These are phyloP conservation scores for Paraurostyla sp. DNA, from an alignment of 73 alveolate species.

Conservation along the genomic window DNA sequence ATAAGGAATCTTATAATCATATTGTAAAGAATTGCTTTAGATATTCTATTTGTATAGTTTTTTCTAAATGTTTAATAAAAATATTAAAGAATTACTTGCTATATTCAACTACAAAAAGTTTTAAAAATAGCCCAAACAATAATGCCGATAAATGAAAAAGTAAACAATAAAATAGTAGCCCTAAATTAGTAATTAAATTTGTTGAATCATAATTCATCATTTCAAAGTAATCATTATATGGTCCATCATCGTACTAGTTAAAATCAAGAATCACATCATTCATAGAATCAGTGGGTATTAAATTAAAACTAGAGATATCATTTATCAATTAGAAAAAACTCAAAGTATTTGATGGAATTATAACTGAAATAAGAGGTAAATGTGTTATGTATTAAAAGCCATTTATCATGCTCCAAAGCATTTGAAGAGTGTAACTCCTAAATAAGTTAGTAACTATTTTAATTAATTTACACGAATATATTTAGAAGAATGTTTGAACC, in stretches of 20 bases:
- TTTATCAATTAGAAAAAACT: not conserved
- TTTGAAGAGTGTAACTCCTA: not conserved
- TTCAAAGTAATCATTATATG: not conserved
- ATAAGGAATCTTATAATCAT: not conserved
- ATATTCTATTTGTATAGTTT: not conserved
- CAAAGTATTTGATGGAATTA: not conserved
- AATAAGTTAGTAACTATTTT: not conserved
- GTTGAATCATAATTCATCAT: not conserved
- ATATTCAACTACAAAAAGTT: not conserved
- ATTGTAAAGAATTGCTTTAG: not conserved
- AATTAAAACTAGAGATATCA: not conserved
- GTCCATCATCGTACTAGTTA: not conserved
- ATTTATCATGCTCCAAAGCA: not conserved
- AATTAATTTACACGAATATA: not conserved
- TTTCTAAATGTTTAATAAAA: not conserved
- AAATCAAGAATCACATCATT: not conserved
- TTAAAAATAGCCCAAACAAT: not conserved
- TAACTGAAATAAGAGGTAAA: not conserved
- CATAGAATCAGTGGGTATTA: not conserved
- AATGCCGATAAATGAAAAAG: not conserved
- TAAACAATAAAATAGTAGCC: not conserved
- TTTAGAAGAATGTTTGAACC: not conserved
- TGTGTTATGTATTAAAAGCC: conserved; percentile 10
- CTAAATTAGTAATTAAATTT: not conserved
- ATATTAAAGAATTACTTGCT: not conserved